These are phyloP conservation scores for Plasmodium coatneyi DNA, from an alignment of 169 alveolate genomes.

Conservation along the genomic window DNA sequence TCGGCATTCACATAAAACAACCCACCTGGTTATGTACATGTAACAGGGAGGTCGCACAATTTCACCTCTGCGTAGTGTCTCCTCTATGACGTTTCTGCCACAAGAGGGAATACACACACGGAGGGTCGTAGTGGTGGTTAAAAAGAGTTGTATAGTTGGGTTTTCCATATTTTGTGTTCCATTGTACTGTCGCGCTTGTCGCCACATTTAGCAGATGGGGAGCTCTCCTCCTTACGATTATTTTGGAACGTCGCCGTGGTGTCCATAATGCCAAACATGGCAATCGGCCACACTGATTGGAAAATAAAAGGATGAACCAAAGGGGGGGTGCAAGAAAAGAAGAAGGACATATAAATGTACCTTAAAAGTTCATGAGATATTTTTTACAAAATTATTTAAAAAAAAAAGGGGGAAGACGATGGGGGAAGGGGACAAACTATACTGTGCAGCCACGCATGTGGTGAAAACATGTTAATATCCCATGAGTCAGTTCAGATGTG, in stretches of 20 bases:
- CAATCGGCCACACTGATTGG: background rate
- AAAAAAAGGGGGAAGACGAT: background rate
- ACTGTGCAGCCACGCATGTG: background rate
- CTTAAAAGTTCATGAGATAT: background rate
- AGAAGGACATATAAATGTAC: background rate
- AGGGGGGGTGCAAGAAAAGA: background rate
- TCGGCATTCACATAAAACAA: background rate
- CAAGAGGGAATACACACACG: background rate
- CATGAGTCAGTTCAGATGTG: background rate
- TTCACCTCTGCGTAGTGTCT: background rate
- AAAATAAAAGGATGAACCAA: background rate
- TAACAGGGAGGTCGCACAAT: background rate
- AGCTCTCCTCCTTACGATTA: background rate
- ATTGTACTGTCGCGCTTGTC: background rate
- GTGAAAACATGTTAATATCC: background rate
- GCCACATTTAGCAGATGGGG: background rate
- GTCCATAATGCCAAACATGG: background rate
- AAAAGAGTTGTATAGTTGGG: background rate
- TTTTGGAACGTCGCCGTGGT: background rate
- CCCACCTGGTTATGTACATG: background rate
- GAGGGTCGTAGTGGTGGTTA: background rate
- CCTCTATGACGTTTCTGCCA: background rate
- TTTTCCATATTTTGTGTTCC: background rate
- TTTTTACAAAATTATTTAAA: background rate
- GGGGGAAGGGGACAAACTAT: background rate